Percentiles rank a stretch among this genome's conserved stretches.
Conservation (phyloP, 768 basidiomycete genomes). For the Paxillus rubicundulus region DNA sequence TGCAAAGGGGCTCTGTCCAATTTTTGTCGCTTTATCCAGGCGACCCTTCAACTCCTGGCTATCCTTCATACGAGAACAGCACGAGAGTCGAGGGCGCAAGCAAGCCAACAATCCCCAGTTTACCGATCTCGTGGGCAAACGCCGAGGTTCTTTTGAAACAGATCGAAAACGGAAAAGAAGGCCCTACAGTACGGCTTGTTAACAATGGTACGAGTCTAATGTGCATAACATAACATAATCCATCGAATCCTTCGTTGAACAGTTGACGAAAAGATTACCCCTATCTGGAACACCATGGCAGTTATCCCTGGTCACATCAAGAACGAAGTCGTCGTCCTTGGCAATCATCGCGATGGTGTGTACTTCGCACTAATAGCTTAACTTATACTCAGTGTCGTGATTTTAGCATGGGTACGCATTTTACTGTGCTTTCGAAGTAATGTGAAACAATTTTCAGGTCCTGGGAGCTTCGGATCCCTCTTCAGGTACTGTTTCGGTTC, state of each 20-base stretch:
- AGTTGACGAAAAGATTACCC: slow-evolving; percentile 56
- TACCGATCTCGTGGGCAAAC: slow-evolving; percentile 68
- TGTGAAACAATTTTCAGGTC: slow-evolving; percentile 42
- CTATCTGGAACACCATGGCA: slow-evolving; percentile 70
- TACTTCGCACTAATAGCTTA: neutral
- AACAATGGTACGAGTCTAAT: slow-evolving; percentile 48
- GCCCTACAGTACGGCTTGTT: slow-evolving; percentile 49
- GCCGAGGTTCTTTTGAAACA: slow-evolving; percentile 54
- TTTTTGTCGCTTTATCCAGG: slow-evolving; percentile 59
- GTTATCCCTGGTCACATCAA: slow-evolving; percentile 61
- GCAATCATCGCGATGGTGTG: slow-evolving; percentile 71
- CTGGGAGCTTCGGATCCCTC: slow-evolving; percentile 78
- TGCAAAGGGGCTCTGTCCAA: slow-evolving; percentile 69
- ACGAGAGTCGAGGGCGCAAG: slow-evolving; percentile 49
- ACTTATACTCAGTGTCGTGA: neutral
- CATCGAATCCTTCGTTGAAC: neutral
- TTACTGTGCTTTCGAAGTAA: neutral
- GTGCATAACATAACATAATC: neutral
- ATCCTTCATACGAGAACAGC: slow-evolving; percentile 65
- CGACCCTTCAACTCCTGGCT: slow-evolving; percentile 45
- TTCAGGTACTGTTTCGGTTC: slow-evolving; percentile 75
- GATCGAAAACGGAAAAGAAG: slow-evolving; percentile 42
- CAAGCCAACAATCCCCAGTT: slow-evolving; percentile 54
- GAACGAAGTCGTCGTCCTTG: slow-evolving; percentile 67
- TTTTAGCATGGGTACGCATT: slow-evolving; percentile 18